Percentiles rank a stretch among this genome's conserved stretches.
These are phyloP conservation scores for Adansonia gregorii DNA, from an alignment of 441 rosid genomes.

Conservation along the genomic window DNA sequence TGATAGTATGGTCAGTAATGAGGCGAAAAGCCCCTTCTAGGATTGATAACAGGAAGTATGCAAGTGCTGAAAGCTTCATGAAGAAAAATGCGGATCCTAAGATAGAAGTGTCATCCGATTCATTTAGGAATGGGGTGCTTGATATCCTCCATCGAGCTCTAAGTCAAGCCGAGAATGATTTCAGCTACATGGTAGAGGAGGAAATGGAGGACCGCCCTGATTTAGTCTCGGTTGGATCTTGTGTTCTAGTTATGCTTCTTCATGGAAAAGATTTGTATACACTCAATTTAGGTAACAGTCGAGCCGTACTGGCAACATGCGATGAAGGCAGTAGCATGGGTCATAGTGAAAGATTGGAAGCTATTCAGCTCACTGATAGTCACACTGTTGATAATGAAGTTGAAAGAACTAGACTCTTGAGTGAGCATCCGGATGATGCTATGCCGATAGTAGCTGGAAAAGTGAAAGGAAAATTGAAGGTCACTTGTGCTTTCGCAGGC, in stretches of 20 bases:
- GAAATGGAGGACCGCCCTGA: slow-evolving; percentile 97
- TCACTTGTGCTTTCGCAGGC: slow-evolving; percentile 90
- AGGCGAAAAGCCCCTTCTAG: slow-evolving; percentile 17
- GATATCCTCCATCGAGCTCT: slow-evolving; percentile 78
- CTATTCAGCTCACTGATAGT: slow-evolving; percentile 81
- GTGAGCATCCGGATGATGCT: slow-evolving; percentile 86
- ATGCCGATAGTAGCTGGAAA: slow-evolving; percentile 61
- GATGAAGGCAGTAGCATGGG: slow-evolving; percentile 35
- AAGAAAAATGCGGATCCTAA: slow-evolving; percentile 22
- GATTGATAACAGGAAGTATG: slow-evolving; percentile 22
- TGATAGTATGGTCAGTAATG: slow-evolving; percentile 13
- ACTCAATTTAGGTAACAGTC: slow-evolving; percentile 85
- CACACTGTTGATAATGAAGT: slow-evolving; percentile 82
- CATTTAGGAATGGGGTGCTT: slow-evolving; percentile 63
- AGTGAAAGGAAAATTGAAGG: slow-evolving; percentile 91
- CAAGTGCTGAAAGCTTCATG: slow-evolving; percentile 16
- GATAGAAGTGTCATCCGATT: slow-evolving; percentile 42
- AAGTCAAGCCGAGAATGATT: slow-evolving; percentile 80
- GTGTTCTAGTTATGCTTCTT: slow-evolving; percentile 81
- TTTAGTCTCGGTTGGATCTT: slow-evolving; percentile 88
- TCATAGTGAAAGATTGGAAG: slow-evolving; percentile 49
- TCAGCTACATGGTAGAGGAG: slow-evolving; percentile 87
- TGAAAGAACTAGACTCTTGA: slow-evolving; percentile 59
- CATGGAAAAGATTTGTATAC: slow-evolving; percentile 72
- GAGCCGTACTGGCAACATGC: slow-evolving; percentile 88